Base-by-base conservation (phyloP, 352 stramenopile species). In the Phytophthora uliginosa region DNA sequence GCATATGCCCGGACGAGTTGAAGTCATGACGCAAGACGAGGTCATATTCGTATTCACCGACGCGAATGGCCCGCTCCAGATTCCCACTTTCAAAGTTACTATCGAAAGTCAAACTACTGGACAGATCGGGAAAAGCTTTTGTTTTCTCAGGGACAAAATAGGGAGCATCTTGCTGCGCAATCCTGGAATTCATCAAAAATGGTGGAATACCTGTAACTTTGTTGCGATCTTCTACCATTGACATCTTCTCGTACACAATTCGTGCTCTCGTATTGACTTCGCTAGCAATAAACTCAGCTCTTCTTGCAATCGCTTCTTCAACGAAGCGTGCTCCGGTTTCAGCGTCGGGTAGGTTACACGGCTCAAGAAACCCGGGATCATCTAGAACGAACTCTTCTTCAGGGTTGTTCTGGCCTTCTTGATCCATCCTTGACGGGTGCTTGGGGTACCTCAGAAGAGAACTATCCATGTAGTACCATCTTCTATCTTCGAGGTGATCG, bases 61-160 rank as follows among this genome's bases (percentile, higher is more conserved):
- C 84, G 51, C 95, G 92, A 62, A 97, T 87, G 10, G 84, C 90
- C 2, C 79, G 74, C n/a, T 90, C 81, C 13, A 99, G 79, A 54
- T 99, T 99, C 2, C 93, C 95, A 66, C 90, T 97, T 74, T 98
- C 95, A 64, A 98, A 99, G 58, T 84, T 82, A 48, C 94, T 97
- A 45, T 98, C 93, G 62, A 99, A 99, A 13, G 88, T 93, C 28
- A 98, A 79, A 34, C 64, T 74, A n/a, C 59, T 70, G 17, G 26
- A 4, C 24, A 56, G 22, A 28, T 69, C 47, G 17, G 47, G 12
- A 31, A 84, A 85, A 5, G 61, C 71, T 10, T 42, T 51, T 9
- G 66, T 74, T 7, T 64, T 74, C 4, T 80, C 63, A 0, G 78
- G 69, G 13, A 92, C 69, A 26, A 71, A 61, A 59, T 94, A 93